Evolutionary conservation across 768 basidiomycete genomes (phyloP).

Genomic region (Suillus discolor): DNA sequence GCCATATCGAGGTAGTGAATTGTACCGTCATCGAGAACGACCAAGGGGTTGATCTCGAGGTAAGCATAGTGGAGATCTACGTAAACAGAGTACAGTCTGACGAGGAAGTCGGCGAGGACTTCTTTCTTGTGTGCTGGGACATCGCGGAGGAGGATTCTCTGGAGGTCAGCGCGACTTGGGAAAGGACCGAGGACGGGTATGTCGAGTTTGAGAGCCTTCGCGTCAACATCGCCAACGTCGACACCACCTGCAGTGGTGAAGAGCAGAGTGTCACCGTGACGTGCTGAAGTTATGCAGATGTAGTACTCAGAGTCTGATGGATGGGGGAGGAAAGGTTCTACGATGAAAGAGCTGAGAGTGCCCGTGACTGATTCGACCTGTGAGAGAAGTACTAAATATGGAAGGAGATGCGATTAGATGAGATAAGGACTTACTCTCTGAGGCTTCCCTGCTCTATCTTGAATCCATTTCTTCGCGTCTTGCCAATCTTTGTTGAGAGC

Average conservation of each 20-base stretch:
- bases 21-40: conserved; percentile 81
- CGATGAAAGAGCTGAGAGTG: conserved; percentile 89
- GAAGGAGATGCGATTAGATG: conserved; percentile 8
- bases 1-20: conserved; percentile 99
- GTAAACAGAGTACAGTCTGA: conserved; percentile 95
- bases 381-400: conserved; percentile 9
- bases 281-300: conserved; percentile 94
- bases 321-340: conserved; percentile 99
- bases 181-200: conserved; percentile 75
- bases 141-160: conserved; percentile 70
- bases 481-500: conserved; percentile 93
- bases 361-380: conserved; percentile 65
- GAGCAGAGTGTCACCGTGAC: conserved; percentile 94
- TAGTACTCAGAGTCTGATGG: conserved; percentile 95
- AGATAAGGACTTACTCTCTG: conserved; percentile 65
- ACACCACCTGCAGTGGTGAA: conserved; percentile 99
- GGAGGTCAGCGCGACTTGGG: conserved; percentile 81
- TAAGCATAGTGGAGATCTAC: conserved; percentile 99
- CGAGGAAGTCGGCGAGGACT: conserved; percentile 91
- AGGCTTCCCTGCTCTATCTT: conserved; percentile 86
- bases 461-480: conserved; percentile 86
- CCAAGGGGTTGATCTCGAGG: conserved; percentile 98
- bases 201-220: conserved; percentile 90
- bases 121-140: conserved; percentile 88
- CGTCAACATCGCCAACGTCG: conserved; percentile 97